A percentile compares a stretch with the other conserved stretches of the same genome.
These are phyloP conservation scores for Zymoseptoria tritici DNA, from an alignment of 2,329 filamentous ascomycete genomes.

Conservation along the genomic window DNA sequence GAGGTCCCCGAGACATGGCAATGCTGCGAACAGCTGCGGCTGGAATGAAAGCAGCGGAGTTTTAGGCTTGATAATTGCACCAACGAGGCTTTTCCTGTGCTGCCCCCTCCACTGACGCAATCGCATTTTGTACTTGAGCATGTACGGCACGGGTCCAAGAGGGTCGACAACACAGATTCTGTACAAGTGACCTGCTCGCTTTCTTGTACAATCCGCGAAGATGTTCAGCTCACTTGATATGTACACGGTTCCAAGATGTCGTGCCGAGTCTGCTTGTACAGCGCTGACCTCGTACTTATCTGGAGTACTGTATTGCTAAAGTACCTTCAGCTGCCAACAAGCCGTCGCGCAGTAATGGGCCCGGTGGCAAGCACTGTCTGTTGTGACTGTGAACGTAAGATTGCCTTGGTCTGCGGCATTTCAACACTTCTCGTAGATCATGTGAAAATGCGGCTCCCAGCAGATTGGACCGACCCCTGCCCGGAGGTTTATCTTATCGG, in stretches of 20 bases:
- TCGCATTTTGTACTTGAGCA: background rate
- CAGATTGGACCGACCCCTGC: background rate
- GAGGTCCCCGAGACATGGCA: background rate
- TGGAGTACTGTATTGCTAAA: too few species aligned
- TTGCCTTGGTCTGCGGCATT: background rate
- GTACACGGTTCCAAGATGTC: too few species aligned
- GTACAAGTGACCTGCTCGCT: background rate
- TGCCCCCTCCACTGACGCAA: too few species aligned
- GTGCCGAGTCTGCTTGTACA: too few species aligned
- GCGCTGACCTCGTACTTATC: too few species aligned
- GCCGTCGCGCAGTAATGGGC: too few species aligned
- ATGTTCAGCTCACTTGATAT: background rate
- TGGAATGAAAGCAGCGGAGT: conserved; percentile 6
- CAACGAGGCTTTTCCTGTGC: conserved; percentile 5
- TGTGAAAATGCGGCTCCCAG: background rate
- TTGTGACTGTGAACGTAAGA: background rate
- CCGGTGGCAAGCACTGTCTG: background rate
- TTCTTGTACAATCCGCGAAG: background rate
- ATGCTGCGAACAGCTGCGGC: background rate
- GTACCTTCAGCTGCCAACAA: too few species aligned
- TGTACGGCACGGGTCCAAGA: background rate
- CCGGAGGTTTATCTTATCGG: background rate
- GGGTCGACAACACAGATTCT: background rate
- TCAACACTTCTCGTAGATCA: background rate
- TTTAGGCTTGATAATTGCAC: conserved; percentile 11